These are phyloP conservation scores for Yamadazyma songkhlaensis DNA, from an alignment of 1,139 yeast genomes.

Conservation along the genomic window DNA sequence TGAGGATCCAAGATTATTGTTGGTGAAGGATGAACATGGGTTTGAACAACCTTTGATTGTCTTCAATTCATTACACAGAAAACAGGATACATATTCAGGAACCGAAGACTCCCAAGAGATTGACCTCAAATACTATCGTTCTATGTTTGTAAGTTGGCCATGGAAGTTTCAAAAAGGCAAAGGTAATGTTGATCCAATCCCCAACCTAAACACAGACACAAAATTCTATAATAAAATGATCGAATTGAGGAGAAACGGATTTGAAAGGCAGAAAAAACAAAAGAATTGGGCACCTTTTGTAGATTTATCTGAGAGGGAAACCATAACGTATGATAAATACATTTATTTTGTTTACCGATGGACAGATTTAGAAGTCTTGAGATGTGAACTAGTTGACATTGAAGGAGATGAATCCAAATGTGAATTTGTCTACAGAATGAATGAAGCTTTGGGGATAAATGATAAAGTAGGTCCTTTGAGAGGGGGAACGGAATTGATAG, in stretches of 20 bases:
- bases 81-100: conserved; percentile 8
- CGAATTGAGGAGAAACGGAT: conserved; percentile 23
- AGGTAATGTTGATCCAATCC: conserved; percentile 23
- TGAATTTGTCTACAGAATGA: conserved; percentile 21
- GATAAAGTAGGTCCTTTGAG: conserved; percentile 28
- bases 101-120: too few species aligned
- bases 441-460: conserved; percentile 10
- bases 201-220: conserved; percentile 14
- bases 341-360: conserved; percentile 29
- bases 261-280: conserved; percentile 16
- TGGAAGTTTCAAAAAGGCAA: conserved; percentile 40
- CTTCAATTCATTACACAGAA: conserved; percentile 28
- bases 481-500: conserved; percentile 32
- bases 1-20: conserved; percentile 46
- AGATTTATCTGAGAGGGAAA: conserved; percentile 15
- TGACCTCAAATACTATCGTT: conserved; percentile 23
- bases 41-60: conserved; percentile 28
- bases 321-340: conserved; percentile 16
- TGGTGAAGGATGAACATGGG: conserved; percentile 28
- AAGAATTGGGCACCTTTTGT: conserved; percentile 35
- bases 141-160: conserved; percentile 32
- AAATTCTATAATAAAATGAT: conserved; percentile 21
- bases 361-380: conserved; percentile 24
- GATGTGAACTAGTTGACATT: conserved; percentile 19
- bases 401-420: conserved; percentile 25